Base-by-base conservation (phyloP, 2,329 filamentous ascomycete genomes). In the Cytospora paraplurivora region DNA sequence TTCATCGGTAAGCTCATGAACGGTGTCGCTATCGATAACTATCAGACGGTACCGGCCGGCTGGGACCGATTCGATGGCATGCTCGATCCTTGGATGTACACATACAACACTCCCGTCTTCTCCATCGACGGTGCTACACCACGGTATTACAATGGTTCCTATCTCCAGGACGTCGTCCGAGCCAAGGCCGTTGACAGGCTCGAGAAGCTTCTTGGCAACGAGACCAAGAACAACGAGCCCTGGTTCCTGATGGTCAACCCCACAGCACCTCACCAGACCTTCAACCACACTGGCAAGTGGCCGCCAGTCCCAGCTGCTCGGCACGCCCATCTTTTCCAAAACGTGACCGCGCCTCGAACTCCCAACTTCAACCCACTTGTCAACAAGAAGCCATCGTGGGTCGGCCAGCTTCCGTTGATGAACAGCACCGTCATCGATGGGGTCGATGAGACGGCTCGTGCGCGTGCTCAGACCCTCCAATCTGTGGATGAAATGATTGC, bases 1-100 rank as follows among this genome's bases (percentile, higher is more conserved):
- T 92, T 91, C 69, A 85, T 84, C 0, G 89, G 87, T n/a, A 92
- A 92, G 71, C 77, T 91, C 5, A 88, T 89, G 75, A 92, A 92
- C 67, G 78, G 81, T 0, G 87, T 90, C 58, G 83, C 77, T 0
- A 77, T 83, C 1, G 70, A 79, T 0, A 91, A 88, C 64, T 91
- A 89, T 70, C 76, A 88, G 69, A 76, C 78, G 4, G 62, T 63
- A 10, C 65, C 59, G 7, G 62, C 62, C 13, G 65, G 65, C 3
- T 67, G 65, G 65, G 59, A 64, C 21, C 62, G 59, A 1, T 67
- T 64, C 32, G 65, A 67, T 21, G 64, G 64, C 8, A 72, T 87
- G 13, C 74, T 88, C 1, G 85, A 88, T 68, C 86, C 86, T 0
- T 83, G 79, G 65, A 89, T 86, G 0, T 89, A 89, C 70, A 77